Evolutionary conservation across 1,284 basidiomycete species (phyloP).

Genomic region (Leccinum pseudoinsigne): DNA sequence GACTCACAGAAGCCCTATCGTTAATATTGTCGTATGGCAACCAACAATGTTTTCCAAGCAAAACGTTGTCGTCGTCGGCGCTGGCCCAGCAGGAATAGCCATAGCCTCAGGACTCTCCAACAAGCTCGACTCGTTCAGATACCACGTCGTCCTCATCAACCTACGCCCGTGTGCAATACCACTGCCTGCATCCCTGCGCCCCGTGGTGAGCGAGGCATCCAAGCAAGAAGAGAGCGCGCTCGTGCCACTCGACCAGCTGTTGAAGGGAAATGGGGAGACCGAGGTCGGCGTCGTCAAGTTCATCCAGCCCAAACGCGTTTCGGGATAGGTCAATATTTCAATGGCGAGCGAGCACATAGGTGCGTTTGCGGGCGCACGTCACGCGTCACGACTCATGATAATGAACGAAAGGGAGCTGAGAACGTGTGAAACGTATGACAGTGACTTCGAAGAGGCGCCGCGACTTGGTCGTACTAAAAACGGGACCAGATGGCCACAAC

Average conservation of each 20-base stretch:
- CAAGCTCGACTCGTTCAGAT: conserved; percentile 37
- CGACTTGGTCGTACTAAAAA: no score
- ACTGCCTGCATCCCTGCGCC: conserved; percentile 41
- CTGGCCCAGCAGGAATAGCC: conserved; percentile 37
- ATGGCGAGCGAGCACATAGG: no score
- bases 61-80: conserved; percentile 46
- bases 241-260: conserved; percentile 48
- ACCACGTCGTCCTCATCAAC: conserved; percentile 43
- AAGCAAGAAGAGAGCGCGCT: conserved; percentile 37
- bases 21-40: not conserved
- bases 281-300: conserved; percentile 44
- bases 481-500: no score
- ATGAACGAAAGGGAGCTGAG: no score
- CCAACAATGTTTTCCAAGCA: conserved; percentile 14
- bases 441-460: no score
- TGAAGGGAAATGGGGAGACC: conserved; percentile 46
- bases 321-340: no score
- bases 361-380: no score
- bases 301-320: conserved; percentile 38
- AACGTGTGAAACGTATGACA: no score
- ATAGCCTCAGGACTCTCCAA: conserved; percentile 37
- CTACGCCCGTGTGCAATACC: conserved; percentile 38
- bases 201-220: conserved; percentile 38
- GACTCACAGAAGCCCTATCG: not conserved
- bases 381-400: no score